Evolutionary conservation across 2,329 filamentous ascomycete genomes (phyloP).

Genomic region (Phoma sp.): DNA sequence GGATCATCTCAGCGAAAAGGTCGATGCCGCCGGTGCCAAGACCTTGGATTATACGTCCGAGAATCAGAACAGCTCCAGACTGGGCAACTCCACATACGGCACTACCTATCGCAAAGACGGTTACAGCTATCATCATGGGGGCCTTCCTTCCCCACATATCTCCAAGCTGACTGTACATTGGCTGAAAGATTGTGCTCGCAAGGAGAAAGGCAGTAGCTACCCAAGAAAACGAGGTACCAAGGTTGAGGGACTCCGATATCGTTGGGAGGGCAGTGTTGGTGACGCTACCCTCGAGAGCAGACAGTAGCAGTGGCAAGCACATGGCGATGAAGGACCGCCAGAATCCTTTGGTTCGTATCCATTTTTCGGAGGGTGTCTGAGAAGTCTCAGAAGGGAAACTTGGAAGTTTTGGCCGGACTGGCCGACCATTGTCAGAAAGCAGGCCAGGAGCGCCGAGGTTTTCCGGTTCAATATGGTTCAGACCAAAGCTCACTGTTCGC

Average conservation of each 20-base stretch:
- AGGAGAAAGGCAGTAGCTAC: slow-evolving; percentile 38
- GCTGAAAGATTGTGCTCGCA: slow-evolving; percentile 54
- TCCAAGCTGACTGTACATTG: slow-evolving; percentile 58
- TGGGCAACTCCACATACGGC: slow-evolving; percentile 59
- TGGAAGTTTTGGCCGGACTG: neutral
- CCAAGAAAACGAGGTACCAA: slow-evolving; percentile 35
- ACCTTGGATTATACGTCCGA: slow-evolving; percentile 63
- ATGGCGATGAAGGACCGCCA: slow-evolving; percentile 40
- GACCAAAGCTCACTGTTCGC: neutral
- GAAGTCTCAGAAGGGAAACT: slow-evolving; percentile 1
- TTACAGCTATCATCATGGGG: slow-evolving; percentile 47
- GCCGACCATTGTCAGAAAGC: neutral
- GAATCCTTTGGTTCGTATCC: slow-evolving; percentile 27
- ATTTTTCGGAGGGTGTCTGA: slow-evolving; percentile 8
- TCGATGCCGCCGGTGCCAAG: slow-evolving; percentile 56
- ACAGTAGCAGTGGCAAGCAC: slow-evolving; percentile 41
- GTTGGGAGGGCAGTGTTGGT: slow-evolving; percentile 52
- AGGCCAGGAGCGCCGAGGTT: neutral
- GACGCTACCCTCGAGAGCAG: slow-evolving; percentile 49
- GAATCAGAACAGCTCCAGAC: slow-evolving; percentile 57
- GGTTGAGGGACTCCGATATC: slow-evolving; percentile 40
- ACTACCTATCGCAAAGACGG: slow-evolving; percentile 60
- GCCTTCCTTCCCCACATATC: slow-evolving; percentile 61
- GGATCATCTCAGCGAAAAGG: slow-evolving; percentile 56
- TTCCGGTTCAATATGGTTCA: neutral